Evolutionary conservation across 768 basidiomycete species (phyloP).

Genomic region (Lactarius akahatsu): DNA sequence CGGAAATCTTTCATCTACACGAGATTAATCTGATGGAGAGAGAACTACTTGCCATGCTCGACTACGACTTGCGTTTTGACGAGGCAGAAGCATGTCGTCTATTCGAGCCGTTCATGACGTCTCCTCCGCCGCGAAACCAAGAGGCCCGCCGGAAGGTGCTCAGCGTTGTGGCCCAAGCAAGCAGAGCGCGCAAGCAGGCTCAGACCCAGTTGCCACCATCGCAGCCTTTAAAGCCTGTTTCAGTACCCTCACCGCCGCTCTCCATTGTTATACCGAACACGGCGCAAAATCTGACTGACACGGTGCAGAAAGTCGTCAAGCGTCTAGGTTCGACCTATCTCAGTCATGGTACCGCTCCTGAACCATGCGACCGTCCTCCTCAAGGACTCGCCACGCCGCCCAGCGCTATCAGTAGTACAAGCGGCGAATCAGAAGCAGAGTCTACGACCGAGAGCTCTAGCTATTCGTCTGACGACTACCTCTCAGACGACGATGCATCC

Average conservation of each 20-base stretch:
- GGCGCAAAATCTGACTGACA: constrained; percentile 45
- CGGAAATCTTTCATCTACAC: constrained; percentile 65
- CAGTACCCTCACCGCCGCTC: constrained; percentile 28
- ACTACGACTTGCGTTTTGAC: constrained; percentile 88
- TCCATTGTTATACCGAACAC: constrained; percentile 23
- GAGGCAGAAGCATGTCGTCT: constrained; percentile 68
- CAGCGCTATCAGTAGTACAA: constrained; percentile 23
- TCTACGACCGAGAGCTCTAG: constrained; percentile 24
- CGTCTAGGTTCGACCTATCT: constrained; percentile 49
- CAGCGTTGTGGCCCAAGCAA: constrained; percentile 53
- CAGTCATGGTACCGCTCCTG: constrained; percentile 31
- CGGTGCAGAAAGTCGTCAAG: constrained; percentile 59
- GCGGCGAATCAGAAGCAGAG: constrained; percentile 27
- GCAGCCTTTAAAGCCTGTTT: neutral
- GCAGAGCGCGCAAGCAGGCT: constrained; percentile 52
- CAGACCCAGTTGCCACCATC: constrained; percentile 40
- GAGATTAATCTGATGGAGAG: constrained; percentile 98
- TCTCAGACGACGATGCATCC: constrained; percentile 47
- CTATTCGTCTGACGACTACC: constrained; percentile 23
- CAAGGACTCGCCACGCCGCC: constrained; percentile 18
- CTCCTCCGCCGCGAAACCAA: constrained; percentile 30
- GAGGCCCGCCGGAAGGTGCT: constrained; percentile 55
- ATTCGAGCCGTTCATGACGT: constrained; percentile 68
- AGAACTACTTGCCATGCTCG: constrained; percentile 88
- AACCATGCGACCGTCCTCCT: constrained; percentile 12